These are phyloP conservation scores for Uromyces viciae-fabae DNA, from an alignment of 1,284 basidiomycete species.

Conservation along the genomic window DNA sequence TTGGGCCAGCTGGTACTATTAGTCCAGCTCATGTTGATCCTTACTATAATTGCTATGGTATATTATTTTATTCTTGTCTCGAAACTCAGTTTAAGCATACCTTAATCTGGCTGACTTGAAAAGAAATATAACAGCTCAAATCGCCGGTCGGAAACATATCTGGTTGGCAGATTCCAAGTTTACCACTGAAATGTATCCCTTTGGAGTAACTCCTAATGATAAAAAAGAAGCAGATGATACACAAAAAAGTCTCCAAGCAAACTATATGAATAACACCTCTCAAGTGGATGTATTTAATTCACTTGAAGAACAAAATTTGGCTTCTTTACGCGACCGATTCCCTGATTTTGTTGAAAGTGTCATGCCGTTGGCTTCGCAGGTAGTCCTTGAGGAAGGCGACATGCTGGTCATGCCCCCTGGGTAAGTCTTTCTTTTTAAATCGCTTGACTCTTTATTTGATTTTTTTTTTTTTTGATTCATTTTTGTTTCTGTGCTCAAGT, in stretches of 20 bases:
- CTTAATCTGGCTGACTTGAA: not conserved
- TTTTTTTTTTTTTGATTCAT: not conserved
- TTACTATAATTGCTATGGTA: slow-evolving; percentile 81
- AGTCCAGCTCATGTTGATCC: slow-evolving; percentile 95
- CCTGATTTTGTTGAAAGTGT: slow-evolving; percentile 62
- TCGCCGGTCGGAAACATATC: slow-evolving; percentile 21
- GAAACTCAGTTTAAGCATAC: not conserved
- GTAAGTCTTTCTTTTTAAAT: slow-evolving; percentile 53
- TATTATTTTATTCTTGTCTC: not conserved
- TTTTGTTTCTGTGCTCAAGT: slow-evolving; percentile 8
- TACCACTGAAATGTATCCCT: slow-evolving; percentile 33
- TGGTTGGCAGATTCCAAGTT: slow-evolving; percentile 32
- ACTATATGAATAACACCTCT: slow-evolving; percentile 58
- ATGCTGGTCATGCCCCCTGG: slow-evolving; percentile 78
- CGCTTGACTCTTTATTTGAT: not conserved
- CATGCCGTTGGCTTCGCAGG: slow-evolving; percentile 65
- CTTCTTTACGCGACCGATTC: not conserved
- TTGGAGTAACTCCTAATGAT: not conserved
- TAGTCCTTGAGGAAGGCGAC: slow-evolving; percentile 73
- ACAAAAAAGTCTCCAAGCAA: slow-evolving; percentile 22
- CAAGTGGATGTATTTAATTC: slow-evolving; percentile 52
- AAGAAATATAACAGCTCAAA: slow-evolving; percentile 28
- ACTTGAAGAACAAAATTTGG: not conserved
- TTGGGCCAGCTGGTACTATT: slow-evolving; percentile 71
- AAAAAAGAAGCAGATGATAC: not conserved